These are phyloP conservation scores for Ustilago trichophora DNA, from an alignment of 1,284 basidiomycete genomes.

Conservation along the genomic window DNA sequence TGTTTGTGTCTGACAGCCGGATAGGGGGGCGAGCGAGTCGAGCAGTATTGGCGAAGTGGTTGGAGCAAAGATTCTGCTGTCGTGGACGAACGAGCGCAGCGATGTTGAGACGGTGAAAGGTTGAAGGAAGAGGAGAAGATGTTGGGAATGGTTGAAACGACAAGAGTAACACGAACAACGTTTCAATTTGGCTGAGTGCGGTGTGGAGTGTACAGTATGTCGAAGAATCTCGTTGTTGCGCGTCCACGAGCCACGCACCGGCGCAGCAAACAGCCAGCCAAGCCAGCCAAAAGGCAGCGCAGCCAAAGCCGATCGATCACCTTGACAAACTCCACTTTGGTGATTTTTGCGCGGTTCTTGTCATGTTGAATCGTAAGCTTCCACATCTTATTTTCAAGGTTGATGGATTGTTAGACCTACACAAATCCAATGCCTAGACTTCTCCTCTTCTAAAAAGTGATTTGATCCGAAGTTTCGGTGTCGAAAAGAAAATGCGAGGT, in stretches of 20 bases:
- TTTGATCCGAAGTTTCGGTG: no score
- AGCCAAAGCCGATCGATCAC: slow-evolving; percentile 27
- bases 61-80: not conserved
- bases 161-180: slow-evolving; percentile 27
- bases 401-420: no score
- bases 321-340: slow-evolving; percentile 30
- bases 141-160: no score
- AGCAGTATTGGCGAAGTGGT: not conserved
- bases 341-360: no score
- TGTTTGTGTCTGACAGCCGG: not conserved
- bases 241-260: slow-evolving; percentile 18
- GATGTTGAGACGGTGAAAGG: no score
- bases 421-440: no score
- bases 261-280: not conserved
- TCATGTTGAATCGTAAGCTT: no score
- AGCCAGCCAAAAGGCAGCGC: slow-evolving; percentile 4
- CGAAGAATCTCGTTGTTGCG: slow-evolving; percentile 38
- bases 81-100: not conserved
- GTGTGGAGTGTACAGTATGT: slow-evolving; percentile 8
- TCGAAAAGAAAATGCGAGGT: no score
- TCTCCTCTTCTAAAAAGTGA: no score
- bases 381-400: no score
- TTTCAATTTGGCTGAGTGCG: slow-evolving; percentile 6
- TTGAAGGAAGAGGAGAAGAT: no score
- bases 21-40: no score